Evolutionary conservation across 2,329 filamentous ascomycete species (phyloP).

Genomic region (Alternaria postmessia): DNA sequence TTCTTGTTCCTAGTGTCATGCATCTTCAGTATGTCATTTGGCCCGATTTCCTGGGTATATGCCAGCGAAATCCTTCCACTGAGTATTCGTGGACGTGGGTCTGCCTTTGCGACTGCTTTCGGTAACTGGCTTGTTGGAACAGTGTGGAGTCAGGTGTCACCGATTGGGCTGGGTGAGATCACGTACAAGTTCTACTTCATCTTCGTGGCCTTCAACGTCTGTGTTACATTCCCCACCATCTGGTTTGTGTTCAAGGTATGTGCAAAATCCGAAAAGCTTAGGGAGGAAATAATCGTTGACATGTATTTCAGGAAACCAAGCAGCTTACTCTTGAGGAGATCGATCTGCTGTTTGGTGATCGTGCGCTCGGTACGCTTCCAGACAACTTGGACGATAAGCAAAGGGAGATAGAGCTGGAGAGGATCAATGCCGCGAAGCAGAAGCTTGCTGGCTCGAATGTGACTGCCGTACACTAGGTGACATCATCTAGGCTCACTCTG

Average conservation of each 20-base stretch:
- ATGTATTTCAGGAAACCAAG: constrained; percentile 43
- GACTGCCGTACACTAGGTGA: constrained; percentile 24
- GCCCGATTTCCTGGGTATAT: constrained; percentile 66
- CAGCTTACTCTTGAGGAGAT: constrained; percentile 65
- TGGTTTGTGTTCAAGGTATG: constrained; percentile 59
- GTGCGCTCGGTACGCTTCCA: constrained; percentile 58
- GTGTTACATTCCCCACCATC: constrained; percentile 57
- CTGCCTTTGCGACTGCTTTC: constrained; percentile 65
- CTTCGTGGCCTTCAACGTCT: constrained; percentile 62
- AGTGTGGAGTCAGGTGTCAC: constrained; percentile 66
- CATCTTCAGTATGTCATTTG: constrained; percentile 47
- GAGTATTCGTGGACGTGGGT: constrained; percentile 68
- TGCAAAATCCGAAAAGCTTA: not conserved
- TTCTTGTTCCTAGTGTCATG: constrained; percentile 66
- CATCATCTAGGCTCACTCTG: not conserved
- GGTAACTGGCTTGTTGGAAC: constrained; percentile 68
- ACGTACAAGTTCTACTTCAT: constrained; percentile 66
- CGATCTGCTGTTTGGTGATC: constrained; percentile 64
- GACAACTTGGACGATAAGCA: constrained; percentile 51
- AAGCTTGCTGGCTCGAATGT: constrained; percentile 21
- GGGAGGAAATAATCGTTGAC: not conserved
- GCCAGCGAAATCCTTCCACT: constrained; percentile 71
- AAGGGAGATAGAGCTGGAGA: constrained; percentile 33
- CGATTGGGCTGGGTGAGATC: constrained; percentile 59
- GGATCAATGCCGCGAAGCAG: constrained; percentile 30